Evolutionary conservation across 2,329 filamentous ascomycete species (phyloP).

Genomic region (Cercospora berteroae): DNA sequence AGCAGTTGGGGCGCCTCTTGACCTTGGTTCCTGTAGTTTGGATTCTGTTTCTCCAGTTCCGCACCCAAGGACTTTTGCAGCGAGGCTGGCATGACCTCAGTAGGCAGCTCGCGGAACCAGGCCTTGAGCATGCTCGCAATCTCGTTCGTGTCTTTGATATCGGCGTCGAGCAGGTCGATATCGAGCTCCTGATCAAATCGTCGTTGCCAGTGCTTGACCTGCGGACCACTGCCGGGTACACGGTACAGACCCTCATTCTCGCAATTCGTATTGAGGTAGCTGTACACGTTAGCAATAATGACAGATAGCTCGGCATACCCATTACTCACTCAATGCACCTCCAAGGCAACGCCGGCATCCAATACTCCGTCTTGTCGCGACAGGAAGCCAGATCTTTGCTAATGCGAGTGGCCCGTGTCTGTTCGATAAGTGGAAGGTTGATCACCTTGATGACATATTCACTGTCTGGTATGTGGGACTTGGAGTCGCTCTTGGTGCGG

Average conservation of each 20-base stretch:
- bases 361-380: conserved; percentile 93
- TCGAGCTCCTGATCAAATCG: conserved; percentile 80
- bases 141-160: conserved; percentile 94
- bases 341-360: conserved; percentile 97
- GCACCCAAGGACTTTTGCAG: conserved; percentile 76
- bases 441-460: conserved; percentile 83
- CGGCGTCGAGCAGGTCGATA: conserved; percentile 83
- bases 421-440: conserved; percentile 80
- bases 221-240: conserved; percentile 83
- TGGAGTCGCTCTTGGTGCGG: conserved; percentile 63
- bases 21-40: conserved; percentile 61
- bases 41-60: conserved; percentile 78
- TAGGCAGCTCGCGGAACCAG: conserved; percentile 91
- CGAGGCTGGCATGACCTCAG: conserved; percentile 85
- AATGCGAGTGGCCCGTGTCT: conserved; percentile 86
- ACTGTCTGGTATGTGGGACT: conserved; percentile 61
- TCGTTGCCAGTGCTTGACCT: conserved; percentile 91
- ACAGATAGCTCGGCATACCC: not conserved
- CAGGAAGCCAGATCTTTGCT: conserved; percentile 85
- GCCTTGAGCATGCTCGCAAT: conserved; percentile 95
- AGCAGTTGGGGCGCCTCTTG: conserved; percentile 73
- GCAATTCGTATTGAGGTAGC: conserved; percentile 89
- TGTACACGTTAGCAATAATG: conserved; percentile 33
- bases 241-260: conserved; percentile 93
- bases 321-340: conserved; percentile 75